Base-by-base conservation (phyloP, 2,329 filamentous ascomycete species). In the Trichoderma sp. region DNA sequence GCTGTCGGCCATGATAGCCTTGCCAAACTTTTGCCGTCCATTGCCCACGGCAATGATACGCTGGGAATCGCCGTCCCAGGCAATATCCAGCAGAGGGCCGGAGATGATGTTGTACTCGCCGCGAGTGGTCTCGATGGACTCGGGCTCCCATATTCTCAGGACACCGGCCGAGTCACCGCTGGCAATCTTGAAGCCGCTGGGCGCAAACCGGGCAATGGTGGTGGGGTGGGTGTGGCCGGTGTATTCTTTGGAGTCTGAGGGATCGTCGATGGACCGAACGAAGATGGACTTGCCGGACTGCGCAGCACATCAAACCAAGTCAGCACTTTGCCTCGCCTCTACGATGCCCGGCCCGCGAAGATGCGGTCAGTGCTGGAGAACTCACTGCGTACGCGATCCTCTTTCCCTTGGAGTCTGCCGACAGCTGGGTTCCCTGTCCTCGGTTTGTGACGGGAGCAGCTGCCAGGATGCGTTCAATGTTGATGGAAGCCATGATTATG, bases 221-320 rank as follows among this genome's bases (percentile, higher is more conserved):
- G 95, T 97, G 70, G 90, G 86, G 54, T 92, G 86, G 56, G 92
- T 97, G 82, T 99, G 95, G 74, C 91, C 90, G 15, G 90, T 96
- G 81, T 98, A 99, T 80, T 99, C 94, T 76, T 91, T 93, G 79
- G 90, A 90, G 71, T 90, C 80, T 72, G 92, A 86, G 63, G 94
- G 94, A 77, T 95, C 84, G 82, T 99, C 94, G 82, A 99, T 97
- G 70, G 90, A 94, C 73, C 95, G 93, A 57, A 99, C 85, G 81
- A 97, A 98, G 80, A 99, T 90, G 70, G 94, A 98, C 84, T 98
- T 98, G 76, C 93, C 94, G 64, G 93, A 94, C 93, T 96, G 37
- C 19, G 34, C n/a, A 53, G 13, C 32, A 15, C 29, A 54, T 7
- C 15, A 7, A 34, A 13, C 22, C 29, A 45, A 48, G 64, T 67